phyloP scores from a whole-genome alignment of 345 rosid species.

The Lepidium sativum region DNA sequence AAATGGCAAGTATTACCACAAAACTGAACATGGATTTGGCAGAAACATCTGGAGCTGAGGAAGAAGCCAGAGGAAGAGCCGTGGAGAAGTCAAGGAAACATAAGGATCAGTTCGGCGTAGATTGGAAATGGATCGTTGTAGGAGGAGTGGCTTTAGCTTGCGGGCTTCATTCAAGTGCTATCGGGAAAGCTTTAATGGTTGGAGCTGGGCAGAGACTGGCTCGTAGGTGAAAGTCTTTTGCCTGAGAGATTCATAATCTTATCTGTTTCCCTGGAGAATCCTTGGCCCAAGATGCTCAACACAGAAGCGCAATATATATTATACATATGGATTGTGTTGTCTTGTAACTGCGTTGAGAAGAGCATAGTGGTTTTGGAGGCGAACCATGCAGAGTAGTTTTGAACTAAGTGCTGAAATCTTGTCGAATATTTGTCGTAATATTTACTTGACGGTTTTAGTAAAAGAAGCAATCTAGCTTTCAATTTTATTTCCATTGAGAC shows the following conservation, averaged over 20 bases:
- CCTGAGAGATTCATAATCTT: background rate
- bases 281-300: background rate
- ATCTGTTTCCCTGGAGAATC: background rate
- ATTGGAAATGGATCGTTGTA: conserved; percentile 81
- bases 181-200: conserved; percentile 61
- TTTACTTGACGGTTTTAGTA: background rate
- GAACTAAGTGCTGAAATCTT: background rate
- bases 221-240: conserved; percentile 45
- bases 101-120: conserved; percentile 22
- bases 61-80: conserved; percentile 21
- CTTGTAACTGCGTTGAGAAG: background rate
- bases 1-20: conserved; percentile 64
- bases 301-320: background rate
- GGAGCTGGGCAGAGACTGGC: conserved; percentile 81
- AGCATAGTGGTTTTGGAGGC: background rate
- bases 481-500: background rate
- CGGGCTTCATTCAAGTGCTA: conserved; percentile 63
- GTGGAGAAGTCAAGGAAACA: background rate
- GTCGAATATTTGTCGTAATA: conserved; percentile 1
- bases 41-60: conserved; percentile 33
- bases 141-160: conserved; percentile 81
- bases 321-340: background rate
- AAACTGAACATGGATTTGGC: conserved; percentile 41
- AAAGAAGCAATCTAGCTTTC: background rate
- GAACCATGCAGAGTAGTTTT: background rate